Evolutionary conservation across 2,329 filamentous ascomycete species (phyloP), one percentile per base, ranked within the genome.

Genomic region (Coniochaeta hoffmannii): DNA sequence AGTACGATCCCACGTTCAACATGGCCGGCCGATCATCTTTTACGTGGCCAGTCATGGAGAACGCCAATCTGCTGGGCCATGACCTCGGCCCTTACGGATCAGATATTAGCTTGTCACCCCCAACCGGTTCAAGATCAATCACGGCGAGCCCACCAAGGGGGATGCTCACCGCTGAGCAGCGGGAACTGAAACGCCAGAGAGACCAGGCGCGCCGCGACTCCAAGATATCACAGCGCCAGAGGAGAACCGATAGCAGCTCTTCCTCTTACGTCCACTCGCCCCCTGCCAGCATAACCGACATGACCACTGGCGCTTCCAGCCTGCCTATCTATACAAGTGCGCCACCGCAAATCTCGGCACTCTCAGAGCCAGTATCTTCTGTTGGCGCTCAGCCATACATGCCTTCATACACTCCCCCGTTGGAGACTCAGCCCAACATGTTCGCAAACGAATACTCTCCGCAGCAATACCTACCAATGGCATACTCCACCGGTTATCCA

Each of bases 121-220:
- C 76, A 24, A 73, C 69, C 56, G 70, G 69, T 35, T 74, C 79
- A 26, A 73, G 77, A 68, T 83, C 80, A 22, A 69, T 77, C 50
- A 82, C 81, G 36, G 77, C 77, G 22, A 86, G 82, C 68, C 82
- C 82, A 26, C 80, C 81, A 6, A 75, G 77, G 59, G 69, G 70
- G 49, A 72, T 71, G 35, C 73, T 85, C 64, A 82, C 80, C 6
- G 71, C 80, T 7, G 81, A 85, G 64, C 81, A 85, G 66, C 77
- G 82, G 59, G 82, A 84, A 63, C 66, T 85, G 41, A 85, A 82
- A 70, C 76, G 81, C 57, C 82, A 86, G 62, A 75, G 77, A 58
- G 82, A 85, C 60, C 79, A 79, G 61, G 78, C 74, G 46, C 77
- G 83, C 56, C 74, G 82, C 61, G 80, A 82, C 60, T 78, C 78